phyloP scores from a whole-genome alignment of 192 early-diverging fungal species.

The Obelidium mucronatum region DNA sequence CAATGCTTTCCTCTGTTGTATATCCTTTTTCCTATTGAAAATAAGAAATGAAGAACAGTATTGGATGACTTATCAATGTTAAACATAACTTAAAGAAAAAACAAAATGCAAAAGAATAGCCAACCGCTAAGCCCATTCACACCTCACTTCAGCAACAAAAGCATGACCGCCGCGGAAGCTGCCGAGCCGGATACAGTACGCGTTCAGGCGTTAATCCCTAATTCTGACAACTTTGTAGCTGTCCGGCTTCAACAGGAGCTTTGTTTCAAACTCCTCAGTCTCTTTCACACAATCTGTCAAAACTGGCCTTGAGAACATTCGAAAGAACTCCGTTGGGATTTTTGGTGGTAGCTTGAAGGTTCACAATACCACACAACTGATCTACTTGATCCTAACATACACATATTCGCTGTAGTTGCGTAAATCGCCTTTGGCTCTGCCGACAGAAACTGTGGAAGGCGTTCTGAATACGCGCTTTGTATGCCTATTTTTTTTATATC shows the following conservation, averaged over 20 bases:
- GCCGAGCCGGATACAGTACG: neutral
- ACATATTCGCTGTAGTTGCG: neutral
- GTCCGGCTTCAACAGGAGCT: neutral
- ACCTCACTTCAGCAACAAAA: neutral
- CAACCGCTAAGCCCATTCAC: neutral
- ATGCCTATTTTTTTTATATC: neutral
- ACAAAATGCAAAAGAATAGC: too few relatives aligned
- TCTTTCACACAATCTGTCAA: neutral
- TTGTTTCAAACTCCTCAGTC: neutral
- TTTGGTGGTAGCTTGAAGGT: conserved; percentile 20
- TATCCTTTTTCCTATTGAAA: too few relatives aligned
- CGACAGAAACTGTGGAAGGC: neutral
- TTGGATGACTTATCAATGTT: too few relatives aligned
- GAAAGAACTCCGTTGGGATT: neutral
- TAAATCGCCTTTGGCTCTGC: neutral
- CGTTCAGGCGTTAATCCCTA: neutral
- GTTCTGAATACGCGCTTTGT: conserved; percentile 1
- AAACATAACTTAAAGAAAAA: too few relatives aligned
- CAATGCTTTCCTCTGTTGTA: too few relatives aligned
- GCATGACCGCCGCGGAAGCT: neutral
- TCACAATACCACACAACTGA: too few relatives aligned
- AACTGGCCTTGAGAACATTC: neutral
- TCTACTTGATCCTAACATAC: too few relatives aligned
- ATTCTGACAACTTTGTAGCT: neutral
- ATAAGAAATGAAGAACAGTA: too few relatives aligned